Conservation (phyloP, 2,329 filamentous ascomycete genomes). For the Penicillium sp. region DNA sequence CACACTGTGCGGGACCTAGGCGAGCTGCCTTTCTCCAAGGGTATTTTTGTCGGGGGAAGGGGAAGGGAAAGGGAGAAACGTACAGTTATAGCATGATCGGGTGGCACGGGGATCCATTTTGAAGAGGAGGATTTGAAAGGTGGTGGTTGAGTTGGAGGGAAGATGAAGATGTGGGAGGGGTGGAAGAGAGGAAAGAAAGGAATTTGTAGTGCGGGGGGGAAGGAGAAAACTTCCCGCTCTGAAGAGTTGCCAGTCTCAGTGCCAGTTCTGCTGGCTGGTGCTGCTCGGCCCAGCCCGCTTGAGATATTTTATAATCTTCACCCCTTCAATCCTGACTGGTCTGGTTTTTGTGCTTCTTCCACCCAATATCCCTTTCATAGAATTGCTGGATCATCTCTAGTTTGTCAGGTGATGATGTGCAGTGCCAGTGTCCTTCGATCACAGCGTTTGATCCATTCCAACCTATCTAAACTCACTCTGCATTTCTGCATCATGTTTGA, state of each 20-base stretch:
- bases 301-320: too few relatives aligned
- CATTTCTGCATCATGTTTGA: too few relatives aligned
- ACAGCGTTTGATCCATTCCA: too few relatives aligned
- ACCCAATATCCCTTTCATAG: too few relatives aligned
- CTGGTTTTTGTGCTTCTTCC: too few relatives aligned
- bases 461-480: too few relatives aligned
- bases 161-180: constrained; percentile 10
- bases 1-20: constrained; percentile 18
- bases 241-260: too few relatives aligned
- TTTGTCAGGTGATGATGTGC: too few relatives aligned
- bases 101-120: constrained; percentile 55
- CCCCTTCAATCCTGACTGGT: too few relatives aligned
- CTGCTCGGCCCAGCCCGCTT: neutral
- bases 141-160: constrained; percentile 2
- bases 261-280: too few relatives aligned
- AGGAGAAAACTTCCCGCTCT: constrained; percentile 23
- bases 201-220: constrained; percentile 16
- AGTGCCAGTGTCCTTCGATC: too few relatives aligned
- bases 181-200: constrained; percentile 10
- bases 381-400: too few relatives aligned
- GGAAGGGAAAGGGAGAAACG: constrained; percentile 36
- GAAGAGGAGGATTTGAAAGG: constrained; percentile 5
- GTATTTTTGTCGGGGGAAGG: neutral
- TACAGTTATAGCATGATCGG: constrained; percentile 65
- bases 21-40: constrained; percentile 2